Evolutionary conservation across 345 rosid species (phyloP).

Genomic region (Hibiscus syriacus): DNA sequence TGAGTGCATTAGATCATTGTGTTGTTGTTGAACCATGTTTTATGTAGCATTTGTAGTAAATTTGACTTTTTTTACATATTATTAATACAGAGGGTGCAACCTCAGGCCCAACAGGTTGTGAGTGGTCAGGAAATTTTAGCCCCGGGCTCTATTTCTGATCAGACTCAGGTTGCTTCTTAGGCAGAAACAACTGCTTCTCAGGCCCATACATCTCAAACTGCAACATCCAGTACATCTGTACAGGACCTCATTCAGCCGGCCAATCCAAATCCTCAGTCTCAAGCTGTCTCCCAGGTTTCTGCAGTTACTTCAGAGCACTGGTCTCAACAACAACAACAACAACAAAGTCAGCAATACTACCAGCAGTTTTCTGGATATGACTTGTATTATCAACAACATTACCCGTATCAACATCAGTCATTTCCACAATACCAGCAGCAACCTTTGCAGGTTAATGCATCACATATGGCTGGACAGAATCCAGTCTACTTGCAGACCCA

Average conservation of each 20-base stretch:
- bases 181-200: conserved; percentile 32
- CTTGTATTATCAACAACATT: conserved; percentile 46
- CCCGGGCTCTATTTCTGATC: conserved; percentile 25
- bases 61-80: neutral
- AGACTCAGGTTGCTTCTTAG: conserved; percentile 32
- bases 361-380: conserved; percentile 59
- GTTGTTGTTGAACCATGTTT: neutral
- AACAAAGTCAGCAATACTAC: conserved; percentile 57
- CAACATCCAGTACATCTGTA: conserved; percentile 23
- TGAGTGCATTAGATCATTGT: conserved; percentile 32
- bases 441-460: conserved; percentile 22
- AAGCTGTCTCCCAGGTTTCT: conserved; percentile 32
- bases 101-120: conserved; percentile 23
- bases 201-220: conserved; percentile 31
- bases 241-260: conserved; percentile 30
- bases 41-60: neutral
- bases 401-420: conserved; percentile 51
- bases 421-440: conserved; percentile 33
- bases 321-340: conserved; percentile 55
- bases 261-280: conserved; percentile 26
- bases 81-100: conserved; percentile 49
- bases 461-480: conserved; percentile 14
- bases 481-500: conserved; percentile 23
- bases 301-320: conserved; percentile 44
- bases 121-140: conserved; percentile 36